Base-by-base conservation (phyloP, 345 rosid genomes). In the Pelargonium nanum region DNA sequence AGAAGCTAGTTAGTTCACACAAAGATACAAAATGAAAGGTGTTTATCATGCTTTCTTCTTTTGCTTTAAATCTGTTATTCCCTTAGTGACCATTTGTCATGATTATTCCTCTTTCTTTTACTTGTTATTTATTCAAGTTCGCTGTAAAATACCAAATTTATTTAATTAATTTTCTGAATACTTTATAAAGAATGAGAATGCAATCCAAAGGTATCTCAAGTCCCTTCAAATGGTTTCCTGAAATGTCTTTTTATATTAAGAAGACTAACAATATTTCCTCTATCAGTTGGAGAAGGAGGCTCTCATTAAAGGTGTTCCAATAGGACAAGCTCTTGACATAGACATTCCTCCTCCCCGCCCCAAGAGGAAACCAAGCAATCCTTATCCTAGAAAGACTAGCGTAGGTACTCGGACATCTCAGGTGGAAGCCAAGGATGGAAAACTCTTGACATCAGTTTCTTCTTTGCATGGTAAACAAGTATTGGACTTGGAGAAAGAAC, bases 321-420 rank as follows among this genome's bases (percentile, higher is more conserved):
- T 81, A 66, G 81, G 86, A 63, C 89, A 88, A 75, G 75, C 88
- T 51, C 71, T 86, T 55, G 88, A 92, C 67, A 83, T 92, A 71
- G 83, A 82, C 65, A 92, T 92, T 69, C 98, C 98, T 40, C 96
- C 98, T 77, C 96, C 98, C 24, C 91, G 98, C 50, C 98, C 96
- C 48, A 92, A 92, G 70, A 81, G 91, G 57, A 92, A 92, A 78
- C 96, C 98, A 28, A 79, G 76, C 74, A 89, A 83, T 83, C 98
- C 98, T 61, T 92, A 92, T 77, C 98, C 98, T 73, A 72, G 96
- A 67, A 92, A 89, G 80, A 87, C 67, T 0, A 79, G 81, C 63
- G 59, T 59, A 7, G 56, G 75, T 70, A 63, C 73, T 63, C 63
- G 77, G 22, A 34, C 72, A 57, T 64, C 45, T 9, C 83, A 76